Base-by-base conservation (phyloP, 2,329 filamentous ascomycete species). In the Beauveria asiatica region DNA sequence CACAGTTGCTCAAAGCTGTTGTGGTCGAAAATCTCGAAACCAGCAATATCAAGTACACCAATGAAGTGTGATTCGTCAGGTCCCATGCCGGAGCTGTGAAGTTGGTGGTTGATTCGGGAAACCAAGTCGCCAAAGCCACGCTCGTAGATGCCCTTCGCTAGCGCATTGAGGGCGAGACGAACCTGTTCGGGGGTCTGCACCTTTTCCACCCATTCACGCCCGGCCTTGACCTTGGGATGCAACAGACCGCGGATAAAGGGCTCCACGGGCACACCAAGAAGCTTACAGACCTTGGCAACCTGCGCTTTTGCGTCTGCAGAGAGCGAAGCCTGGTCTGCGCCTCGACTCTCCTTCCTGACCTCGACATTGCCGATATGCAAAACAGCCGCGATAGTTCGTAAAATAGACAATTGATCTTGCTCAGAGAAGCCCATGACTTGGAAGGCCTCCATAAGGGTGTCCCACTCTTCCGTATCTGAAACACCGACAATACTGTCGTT, bases 1-100 rank as follows among this genome's bases (percentile, higher is more conserved):
- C 94, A 99, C 6, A 99, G 82, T 73, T 99, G 94, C 73, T 99
- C 94, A 69, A 99, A 99, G 78, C 93, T 97, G 78, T 99, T 99
- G 69, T 90, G 84, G 67, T 99, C 92, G 68, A 99, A 99, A 62
- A 99, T 99, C 71, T 99, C 94, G 74, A 99, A 99, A 62, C 94
- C 94, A 64, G 95, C 95, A 74, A 99, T 99, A 83, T 99, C 94
- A 46, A 99, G 86, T 9, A 99, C 94, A 58, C 94, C 94, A 65
- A 99, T 99, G 74, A 99, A 99, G 68, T 90, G 88, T 1, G 90
- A 92, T 70, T 97, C 92, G 62, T 99, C 92, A 70, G 87, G 80
- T 10, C 88, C 87, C 74, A 90, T 83, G 3, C 90, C 89, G 46
- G 86, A 88, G n/a, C 90, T 86, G 70, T 97, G 92, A 4, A 99